phyloP scores from a whole-genome alignment of 139 green algal species.

The Pleodorina starrii region DNA sequence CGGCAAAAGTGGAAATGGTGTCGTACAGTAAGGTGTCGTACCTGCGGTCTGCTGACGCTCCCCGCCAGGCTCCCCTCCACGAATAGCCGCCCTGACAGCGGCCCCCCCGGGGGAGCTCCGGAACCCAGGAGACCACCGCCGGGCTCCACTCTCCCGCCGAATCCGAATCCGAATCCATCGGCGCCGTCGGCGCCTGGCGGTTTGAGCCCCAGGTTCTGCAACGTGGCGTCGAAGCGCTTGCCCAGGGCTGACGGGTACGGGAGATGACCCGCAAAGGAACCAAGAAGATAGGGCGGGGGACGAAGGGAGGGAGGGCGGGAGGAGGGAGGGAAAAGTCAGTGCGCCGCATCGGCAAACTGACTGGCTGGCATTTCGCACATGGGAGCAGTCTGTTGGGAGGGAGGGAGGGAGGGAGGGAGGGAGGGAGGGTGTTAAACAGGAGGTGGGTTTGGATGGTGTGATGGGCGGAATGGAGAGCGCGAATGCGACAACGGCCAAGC shows the following conservation, averaged over 20 bases:
- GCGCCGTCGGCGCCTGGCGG: slow-evolving; percentile 8
- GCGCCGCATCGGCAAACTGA: no score
- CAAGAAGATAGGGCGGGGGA: background rate
- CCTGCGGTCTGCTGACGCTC: slow-evolving; percentile 56
- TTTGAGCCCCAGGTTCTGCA: slow-evolving; percentile 56
- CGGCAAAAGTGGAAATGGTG: background rate
- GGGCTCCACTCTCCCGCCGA: background rate
- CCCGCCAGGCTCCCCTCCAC: slow-evolving; percentile 78
- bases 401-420: no score
- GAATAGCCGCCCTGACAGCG: slow-evolving; percentile 88
- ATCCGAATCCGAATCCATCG: background rate
- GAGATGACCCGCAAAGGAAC: background rate
- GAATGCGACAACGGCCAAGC: no score
- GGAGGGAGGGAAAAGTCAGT: no score
- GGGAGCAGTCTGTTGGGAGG: no score
- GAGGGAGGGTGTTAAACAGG: no score
- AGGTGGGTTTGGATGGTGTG: no score
- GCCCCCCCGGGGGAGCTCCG: slow-evolving; percentile 22
- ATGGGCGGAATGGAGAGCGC: no score
- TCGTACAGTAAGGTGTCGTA: background rate
- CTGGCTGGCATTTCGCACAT: no score
- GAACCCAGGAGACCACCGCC: background rate
- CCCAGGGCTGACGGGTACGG: slow-evolving; percentile 51
- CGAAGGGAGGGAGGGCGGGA: no score
- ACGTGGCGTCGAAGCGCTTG: slow-evolving; percentile 54